A percentile compares a stretch with the other conserved stretches of the same genome.
phyloP scores from a whole-genome alignment of 2,329 filamentous ascomycete genomes.

The Ceratocystis alfenasii region DNA sequence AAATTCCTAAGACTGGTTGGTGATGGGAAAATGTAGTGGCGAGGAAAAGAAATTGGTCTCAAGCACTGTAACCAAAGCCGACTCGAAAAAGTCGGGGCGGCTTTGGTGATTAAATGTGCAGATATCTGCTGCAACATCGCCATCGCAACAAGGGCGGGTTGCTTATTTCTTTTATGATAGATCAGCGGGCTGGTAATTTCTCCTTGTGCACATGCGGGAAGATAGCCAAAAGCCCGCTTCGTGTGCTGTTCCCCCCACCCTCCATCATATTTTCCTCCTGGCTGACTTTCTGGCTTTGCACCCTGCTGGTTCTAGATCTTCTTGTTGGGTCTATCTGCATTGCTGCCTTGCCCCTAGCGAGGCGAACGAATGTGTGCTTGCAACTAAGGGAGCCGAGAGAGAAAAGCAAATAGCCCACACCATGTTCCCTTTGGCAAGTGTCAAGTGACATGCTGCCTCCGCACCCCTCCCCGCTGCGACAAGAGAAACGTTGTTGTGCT shows the following conservation, averaged over 20 bases:
- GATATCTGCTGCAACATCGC: neutral
- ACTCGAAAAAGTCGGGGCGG: neutral
- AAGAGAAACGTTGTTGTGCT: too few relatives aligned
- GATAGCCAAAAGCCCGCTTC: neutral
- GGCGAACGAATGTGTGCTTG: neutral
- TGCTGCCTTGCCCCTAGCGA: neutral
- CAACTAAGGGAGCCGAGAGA: neutral
- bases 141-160: neutral
- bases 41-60: neutral
- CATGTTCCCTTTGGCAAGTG: neutral
- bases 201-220: neutral
- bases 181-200: neutral
- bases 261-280: neutral
- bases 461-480: neutral
- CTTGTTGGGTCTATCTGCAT: neutral
- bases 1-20: slow-evolving; percentile 2
- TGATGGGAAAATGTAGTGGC: neutral
- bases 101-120: neutral
- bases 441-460: neutral
- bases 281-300: neutral
- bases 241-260: neutral
- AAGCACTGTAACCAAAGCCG: neutral
- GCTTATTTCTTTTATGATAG: too few relatives aligned
- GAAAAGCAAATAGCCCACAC: neutral
- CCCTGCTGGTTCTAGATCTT: neutral